phyloP scores from a whole-genome alignment of 2,329 filamentous ascomycete species.

The Botrytis deweyae region DNA sequence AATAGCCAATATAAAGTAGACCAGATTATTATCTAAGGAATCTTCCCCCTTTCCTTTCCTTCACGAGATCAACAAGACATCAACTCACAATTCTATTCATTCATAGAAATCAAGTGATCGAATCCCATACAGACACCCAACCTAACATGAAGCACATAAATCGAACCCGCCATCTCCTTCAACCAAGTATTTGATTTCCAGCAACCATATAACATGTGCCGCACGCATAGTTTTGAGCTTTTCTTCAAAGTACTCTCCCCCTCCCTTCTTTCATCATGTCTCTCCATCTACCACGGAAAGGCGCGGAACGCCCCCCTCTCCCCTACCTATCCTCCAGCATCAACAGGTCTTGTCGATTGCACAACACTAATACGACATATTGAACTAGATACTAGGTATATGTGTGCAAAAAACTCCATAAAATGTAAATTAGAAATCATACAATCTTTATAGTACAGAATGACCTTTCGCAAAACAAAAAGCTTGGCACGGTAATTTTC shows the following conservation, averaged over 20 bases:
- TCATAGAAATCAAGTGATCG: neutral
- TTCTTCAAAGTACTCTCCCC: neutral
- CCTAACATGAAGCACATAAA: neutral
- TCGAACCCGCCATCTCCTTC: neutral
- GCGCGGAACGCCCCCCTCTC: too few relatives aligned
- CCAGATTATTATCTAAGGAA: neutral
- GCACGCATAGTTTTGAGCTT: neutral
- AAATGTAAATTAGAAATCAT: neutral
- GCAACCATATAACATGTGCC: neutral
- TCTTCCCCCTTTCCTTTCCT: neutral
- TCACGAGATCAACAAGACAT: neutral
- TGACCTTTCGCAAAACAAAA: neutral
- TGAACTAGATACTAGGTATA: neutral
- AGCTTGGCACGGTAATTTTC: neutral
- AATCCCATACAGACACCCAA: neutral
- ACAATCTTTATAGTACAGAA: neutral
- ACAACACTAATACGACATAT: neutral
- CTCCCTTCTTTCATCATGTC: neutral
- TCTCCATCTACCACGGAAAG: neutral
- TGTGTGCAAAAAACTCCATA: neutral
- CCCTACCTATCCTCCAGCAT: neutral
- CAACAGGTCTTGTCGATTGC: accelerated
- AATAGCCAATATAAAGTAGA: neutral
- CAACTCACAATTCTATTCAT: neutral
- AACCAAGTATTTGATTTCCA: neutral